Evolutionary conservation across 2,329 filamentous ascomycete species (phyloP), one percentile per base, ranked within the genome.

Genomic region (Aspergillus intermedius): DNA sequence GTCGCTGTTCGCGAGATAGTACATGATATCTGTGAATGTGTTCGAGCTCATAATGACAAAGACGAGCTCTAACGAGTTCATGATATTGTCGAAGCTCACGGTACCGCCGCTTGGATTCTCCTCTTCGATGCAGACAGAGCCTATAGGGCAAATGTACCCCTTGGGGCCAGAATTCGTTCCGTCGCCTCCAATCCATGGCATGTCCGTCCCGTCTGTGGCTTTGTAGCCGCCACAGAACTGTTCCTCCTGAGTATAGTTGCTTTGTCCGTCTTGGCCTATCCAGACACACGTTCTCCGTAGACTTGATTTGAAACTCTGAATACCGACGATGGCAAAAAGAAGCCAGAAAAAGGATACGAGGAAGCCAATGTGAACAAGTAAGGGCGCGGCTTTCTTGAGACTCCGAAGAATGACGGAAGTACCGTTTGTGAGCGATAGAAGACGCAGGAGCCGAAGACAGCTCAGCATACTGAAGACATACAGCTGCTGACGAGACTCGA

Each of bases 21-120:
- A 98, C 76, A 98, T 89, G 46, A 97, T 74, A 67, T 97, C 89
- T 1, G 89, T 87, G 69, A 94, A 98, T 0, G 93, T 98, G 66
- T 98, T 98, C 44, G 90, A 91, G 60, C 89, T 95, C 88, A 98
- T 98, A 63, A 98, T 86, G 45, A 98, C 89, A 63, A 98, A 98
- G 2, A 98, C 91, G 49, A 97, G 76, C 70, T 98, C 90, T 46
- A 97, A 73, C 0, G 91, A 96, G 55, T 97, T 84, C 25, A 88
- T 72, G 37, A 98, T 94, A 64, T 97, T 91, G 73, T 98, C 93
- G 63, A 97, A 98, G 66, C 86, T 94, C 60, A 96, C 80, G 0
- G 93, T 98, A 45, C 82, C 83, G 59, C 88, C 88, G 66, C 81
- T 89, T 0, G 93, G 93, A 60, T 87, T 95, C 2, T 72, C 62